Conservation (phyloP, 768 basidiomycete species). For the Hypholoma sublateritium region DNA sequence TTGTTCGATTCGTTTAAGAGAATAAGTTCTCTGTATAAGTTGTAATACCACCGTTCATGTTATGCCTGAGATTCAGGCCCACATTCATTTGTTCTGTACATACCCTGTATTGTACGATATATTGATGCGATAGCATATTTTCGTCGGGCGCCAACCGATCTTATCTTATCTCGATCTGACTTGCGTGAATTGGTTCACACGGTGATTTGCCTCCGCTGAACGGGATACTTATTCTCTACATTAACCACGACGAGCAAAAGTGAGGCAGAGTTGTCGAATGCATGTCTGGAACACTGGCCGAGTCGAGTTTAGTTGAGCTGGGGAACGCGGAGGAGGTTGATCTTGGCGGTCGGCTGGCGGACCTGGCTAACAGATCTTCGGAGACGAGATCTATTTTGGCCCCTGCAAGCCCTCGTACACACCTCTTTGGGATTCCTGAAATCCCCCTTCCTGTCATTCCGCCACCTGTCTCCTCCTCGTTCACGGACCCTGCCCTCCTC, state of each 20-base stretch:
- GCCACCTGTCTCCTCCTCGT: constrained; percentile 17
- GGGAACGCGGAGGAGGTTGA: constrained; percentile 2
- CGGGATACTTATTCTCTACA: constrained; percentile 7
- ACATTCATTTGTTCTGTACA: constrained; percentile 1
- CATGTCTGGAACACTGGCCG: constrained; percentile 14
- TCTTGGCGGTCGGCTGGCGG: constrained; percentile 21
- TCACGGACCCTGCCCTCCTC: constrained; percentile 23
- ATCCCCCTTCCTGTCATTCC: constrained; percentile 18
- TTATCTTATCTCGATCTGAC: constrained; percentile 17
- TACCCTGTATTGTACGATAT: not conserved
- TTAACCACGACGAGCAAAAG: constrained; percentile 5
- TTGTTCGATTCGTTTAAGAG: not conserved
- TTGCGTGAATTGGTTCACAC: constrained; percentile 16
- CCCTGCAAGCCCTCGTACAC: constrained; percentile 23
- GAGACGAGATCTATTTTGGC: constrained; percentile 35
- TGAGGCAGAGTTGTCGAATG: not conserved
- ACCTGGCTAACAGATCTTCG: constrained; percentile 22
- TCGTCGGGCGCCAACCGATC: constrained; percentile 6
- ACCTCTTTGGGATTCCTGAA: constrained; percentile 21
- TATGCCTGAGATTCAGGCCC: not conserved
- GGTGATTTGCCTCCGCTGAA: constrained; percentile 19
- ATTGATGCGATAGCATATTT: not conserved
- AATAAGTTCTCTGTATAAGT: not conserved
- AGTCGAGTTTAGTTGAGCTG: constrained; percentile 6
- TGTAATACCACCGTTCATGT: not conserved